Percentiles rank a stretch among this genome's conserved stretches.
These are phyloP conservation scores for Alternaria consortialis DNA, from an alignment of 2,329 filamentous ascomycete species.

Conservation along the genomic window DNA sequence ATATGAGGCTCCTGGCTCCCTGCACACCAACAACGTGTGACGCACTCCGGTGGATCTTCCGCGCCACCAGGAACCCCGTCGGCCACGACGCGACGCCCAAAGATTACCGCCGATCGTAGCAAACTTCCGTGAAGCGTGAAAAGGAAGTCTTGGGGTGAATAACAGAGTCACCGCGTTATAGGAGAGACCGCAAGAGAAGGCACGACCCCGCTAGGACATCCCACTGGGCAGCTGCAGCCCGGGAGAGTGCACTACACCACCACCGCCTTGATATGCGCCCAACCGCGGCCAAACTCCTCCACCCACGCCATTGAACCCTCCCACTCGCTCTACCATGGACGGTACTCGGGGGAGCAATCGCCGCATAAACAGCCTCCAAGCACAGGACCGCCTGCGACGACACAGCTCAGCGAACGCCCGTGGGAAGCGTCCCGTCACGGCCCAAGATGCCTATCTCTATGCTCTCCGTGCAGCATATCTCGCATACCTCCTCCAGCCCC, in stretches of 20 bases:
- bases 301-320: conserved; percentile 27
- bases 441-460: conserved; percentile 89
- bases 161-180: conserved; percentile 6
- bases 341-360: conserved; percentile 45
- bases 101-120: conserved; percentile 10
- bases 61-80: conserved; percentile 38
- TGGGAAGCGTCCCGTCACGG: conserved; percentile 51
- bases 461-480: conserved; percentile 91
- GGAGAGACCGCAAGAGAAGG: conserved; percentile 24
- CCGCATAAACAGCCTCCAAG: conserved; percentile 55
- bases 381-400: conserved; percentile 52
- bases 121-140: conserved; percentile 8
- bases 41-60: conserved; percentile 39
- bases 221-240: conserved; percentile 31
- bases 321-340: conserved; percentile 37
- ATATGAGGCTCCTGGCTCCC: conserved; percentile 15
- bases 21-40: conserved; percentile 17
- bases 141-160: background rate
- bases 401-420: conserved; percentile 47
- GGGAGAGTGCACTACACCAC: conserved; percentile 23
- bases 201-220: conserved; percentile 29
- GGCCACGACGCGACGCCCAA: conserved; percentile 26
- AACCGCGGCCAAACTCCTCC: conserved; percentile 21
- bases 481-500: conserved; percentile 90
- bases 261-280: conserved; percentile 39